Evolutionary conservation across 495 filamentous ascomycete species (phyloP).

Genomic region (Gamarada debralockiae): DNA sequence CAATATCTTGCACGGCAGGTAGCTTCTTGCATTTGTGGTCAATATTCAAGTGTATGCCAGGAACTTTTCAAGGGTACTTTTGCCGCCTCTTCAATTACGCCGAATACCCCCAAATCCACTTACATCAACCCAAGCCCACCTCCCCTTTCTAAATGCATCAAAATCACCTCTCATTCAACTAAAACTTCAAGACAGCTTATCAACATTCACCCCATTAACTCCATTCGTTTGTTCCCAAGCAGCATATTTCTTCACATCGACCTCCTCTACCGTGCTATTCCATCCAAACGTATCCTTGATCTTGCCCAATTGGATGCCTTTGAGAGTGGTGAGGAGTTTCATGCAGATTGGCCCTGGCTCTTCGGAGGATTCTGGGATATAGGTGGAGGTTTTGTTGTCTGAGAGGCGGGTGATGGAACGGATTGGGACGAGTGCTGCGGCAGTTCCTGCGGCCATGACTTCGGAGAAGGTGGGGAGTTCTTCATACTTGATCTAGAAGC

Average conservation of each 20-base stretch:
- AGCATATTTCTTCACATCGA: slow-evolving; percentile 37
- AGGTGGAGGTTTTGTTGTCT: slow-evolving; percentile 58
- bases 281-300: slow-evolving; percentile 73
- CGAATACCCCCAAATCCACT: not conserved
- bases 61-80: not conserved
- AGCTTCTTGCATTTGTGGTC: not conserved
- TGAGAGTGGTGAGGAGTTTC: slow-evolving; percentile 68
- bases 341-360: slow-evolving; percentile 67
- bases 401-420: slow-evolving; percentile 72
- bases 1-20: too few species aligned
- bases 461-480: slow-evolving; percentile 76
- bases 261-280: slow-evolving; percentile 52
- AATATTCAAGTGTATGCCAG: not conserved
- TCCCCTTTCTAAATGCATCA: not conserved
- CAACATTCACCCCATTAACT: slow-evolving; percentile 15
- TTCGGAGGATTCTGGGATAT: slow-evolving; percentile 54
- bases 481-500: slow-evolving; percentile 64
- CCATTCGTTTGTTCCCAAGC: slow-evolving; percentile 14
- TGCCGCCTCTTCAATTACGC: not conserved
- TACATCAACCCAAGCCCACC: not conserved
- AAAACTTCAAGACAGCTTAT: slow-evolving; percentile 15
- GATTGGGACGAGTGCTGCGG: slow-evolving; percentile 87
- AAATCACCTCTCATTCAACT: not conserved
- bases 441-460: slow-evolving; percentile 89
- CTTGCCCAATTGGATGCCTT: slow-evolving; percentile 81